Base-by-base conservation (phyloP, 305 asterid species). In the Plantago coronopus region DNA sequence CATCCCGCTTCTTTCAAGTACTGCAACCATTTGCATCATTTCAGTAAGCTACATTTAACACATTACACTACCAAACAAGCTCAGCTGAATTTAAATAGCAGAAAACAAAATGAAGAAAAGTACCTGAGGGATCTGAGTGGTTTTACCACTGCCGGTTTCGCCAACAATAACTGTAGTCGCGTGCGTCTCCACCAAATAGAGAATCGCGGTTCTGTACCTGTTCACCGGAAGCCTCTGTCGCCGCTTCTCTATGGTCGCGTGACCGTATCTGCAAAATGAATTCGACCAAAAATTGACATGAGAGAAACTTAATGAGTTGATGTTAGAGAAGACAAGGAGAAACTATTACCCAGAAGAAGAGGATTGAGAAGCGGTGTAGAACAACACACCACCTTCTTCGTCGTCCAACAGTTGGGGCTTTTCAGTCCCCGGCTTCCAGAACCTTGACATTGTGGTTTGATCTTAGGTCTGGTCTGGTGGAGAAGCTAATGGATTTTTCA, bases 121-220 rank as follows among this genome's bases (percentile, higher is more conserved):
- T 18, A 84, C 98, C 96, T 86, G 96, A 50, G 98, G 96, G 66
- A 93, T 93, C 80, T 89, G 97, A 53, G 98, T 93, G 57, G 97
- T 93, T 76, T 93, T 93, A 1, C 98, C 98, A 58, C 96, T 84
- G 42, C 97, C 97, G 0, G 99, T 93, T 76, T 93, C 99, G 48
- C 99, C 99, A 15, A 93, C 97, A 45, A 93, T 65, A 63, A 89
- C 82, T 51, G 97, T 85, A 14, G 99, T 89, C 68, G 91, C 86
- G 75, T 85, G 97, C 43, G 78, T 80, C 81, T 93, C 96, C 48
- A 93, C 97, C 54, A 82, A 68, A 66, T 89, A 89, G 11, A 93
- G 77, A 62, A 93, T 79, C 59, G 89, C 80, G 13, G 80, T 83
- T 65, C 84, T 64, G 66, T 87, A 86, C 79, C 78, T 87, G 79